phyloP scores from a whole-genome alignment of 345 rosid genomes.

The Cardamine chenopodiifolia region DNA sequence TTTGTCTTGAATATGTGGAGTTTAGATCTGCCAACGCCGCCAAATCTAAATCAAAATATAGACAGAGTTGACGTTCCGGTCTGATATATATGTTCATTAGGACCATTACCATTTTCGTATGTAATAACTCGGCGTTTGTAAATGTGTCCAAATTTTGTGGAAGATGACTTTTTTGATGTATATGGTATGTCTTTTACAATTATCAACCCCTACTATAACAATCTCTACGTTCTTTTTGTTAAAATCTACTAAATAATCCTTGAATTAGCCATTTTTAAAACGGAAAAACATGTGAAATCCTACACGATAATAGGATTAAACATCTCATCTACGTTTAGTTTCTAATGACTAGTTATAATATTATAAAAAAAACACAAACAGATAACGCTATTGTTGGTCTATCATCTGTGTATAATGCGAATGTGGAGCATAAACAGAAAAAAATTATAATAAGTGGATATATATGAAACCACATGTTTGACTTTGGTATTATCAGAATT shows the following conservation, averaged over 20 bases:
- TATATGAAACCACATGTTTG: slow-evolving; percentile 37
- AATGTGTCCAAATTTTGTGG: background rate
- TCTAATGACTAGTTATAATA: background rate
- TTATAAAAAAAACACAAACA: background rate
- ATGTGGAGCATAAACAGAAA: slow-evolving; percentile 24
- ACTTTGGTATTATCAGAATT: slow-evolving; percentile 34
- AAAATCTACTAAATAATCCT: too few species aligned
- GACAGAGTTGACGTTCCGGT: background rate
- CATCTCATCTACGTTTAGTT: background rate
- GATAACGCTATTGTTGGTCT: slow-evolving; percentile 11
- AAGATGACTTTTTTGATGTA: background rate
- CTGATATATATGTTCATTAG: background rate
- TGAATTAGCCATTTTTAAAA: background rate
- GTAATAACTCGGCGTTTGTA: background rate
- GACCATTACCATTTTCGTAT: background rate
- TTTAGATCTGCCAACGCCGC: background rate
- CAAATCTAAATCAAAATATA: too few species aligned
- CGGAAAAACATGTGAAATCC: background rate
- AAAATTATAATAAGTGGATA: slow-evolving; percentile 20
- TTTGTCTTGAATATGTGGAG: background rate
- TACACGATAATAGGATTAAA: too few species aligned
- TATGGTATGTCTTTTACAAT: background rate
- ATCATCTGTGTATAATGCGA: slow-evolving; percentile 27
- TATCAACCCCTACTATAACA: background rate
- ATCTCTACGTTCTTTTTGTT: background rate